These are phyloP conservation scores for Quercus variabilis DNA, from an alignment of 306 rosid species.

Conservation along the genomic window DNA sequence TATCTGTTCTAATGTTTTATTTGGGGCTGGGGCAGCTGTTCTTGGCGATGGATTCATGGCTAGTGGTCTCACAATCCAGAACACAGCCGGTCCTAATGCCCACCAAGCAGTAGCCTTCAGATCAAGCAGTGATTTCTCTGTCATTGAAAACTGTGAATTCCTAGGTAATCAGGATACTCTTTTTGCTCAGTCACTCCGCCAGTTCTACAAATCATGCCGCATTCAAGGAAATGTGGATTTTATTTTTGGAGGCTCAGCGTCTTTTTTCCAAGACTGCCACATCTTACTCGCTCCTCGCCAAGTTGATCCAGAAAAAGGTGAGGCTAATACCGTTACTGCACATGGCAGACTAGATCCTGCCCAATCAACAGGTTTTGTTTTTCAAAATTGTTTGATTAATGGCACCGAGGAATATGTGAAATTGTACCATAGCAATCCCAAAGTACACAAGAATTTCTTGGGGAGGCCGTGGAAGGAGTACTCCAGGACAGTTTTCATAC, in stretches of 20 bases:
- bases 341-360: slow-evolving; percentile 86
- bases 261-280: slow-evolving; percentile 62
- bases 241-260: slow-evolving; percentile 81
- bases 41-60: slow-evolving; percentile 97
- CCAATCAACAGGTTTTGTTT: slow-evolving; percentile 71
- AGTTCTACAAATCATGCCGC: slow-evolving; percentile 70
- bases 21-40: slow-evolving; percentile 40
- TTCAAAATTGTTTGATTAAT: slow-evolving; percentile 59
- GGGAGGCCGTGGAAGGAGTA: slow-evolving; percentile 97
- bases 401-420: slow-evolving; percentile 74
- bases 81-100: slow-evolving; percentile 88
- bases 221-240: slow-evolving; percentile 80
- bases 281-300: slow-evolving; percentile 57
- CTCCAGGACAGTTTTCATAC: slow-evolving; percentile 64
- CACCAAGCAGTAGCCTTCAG: slow-evolving; percentile 94
- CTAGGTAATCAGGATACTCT: slow-evolving; percentile 87
- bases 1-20: background rate
- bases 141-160: slow-evolving; percentile 67
- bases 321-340: slow-evolving; percentile 68
- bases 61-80: slow-evolving; percentile 55
- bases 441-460: slow-evolving; percentile 69
- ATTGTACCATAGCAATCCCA: slow-evolving; percentile 56
- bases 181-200: slow-evolving; percentile 79
- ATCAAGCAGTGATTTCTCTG: slow-evolving; percentile 71
- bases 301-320: slow-evolving; percentile 53